A percentile compares a stretch with the other conserved stretches of the same genome.
These are phyloP conservation scores for Apiotrichum sp. DNA, from an alignment of 1,284 basidiomycete species.

Conservation along the genomic window DNA sequence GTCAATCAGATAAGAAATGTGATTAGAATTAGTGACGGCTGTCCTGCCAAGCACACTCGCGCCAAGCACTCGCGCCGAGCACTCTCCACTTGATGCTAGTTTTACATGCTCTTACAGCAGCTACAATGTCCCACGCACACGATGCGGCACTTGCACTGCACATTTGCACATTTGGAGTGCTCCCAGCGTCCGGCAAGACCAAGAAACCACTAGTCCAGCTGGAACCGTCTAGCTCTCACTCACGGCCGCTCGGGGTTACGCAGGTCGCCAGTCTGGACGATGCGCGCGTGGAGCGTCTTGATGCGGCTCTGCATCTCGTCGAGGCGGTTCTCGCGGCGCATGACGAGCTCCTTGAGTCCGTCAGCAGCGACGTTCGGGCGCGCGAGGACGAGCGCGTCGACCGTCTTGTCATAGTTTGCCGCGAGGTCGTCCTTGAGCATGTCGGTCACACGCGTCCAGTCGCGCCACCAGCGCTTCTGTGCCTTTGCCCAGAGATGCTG, in stretches of 20 bases:
- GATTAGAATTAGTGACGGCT: too few species aligned
- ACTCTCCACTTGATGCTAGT: neutral
- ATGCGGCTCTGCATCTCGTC: slow-evolving; percentile 50
- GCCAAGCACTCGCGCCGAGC: too few species aligned
- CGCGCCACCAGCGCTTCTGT: slow-evolving; percentile 64
- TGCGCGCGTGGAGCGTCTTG: neutral
- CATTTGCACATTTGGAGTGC: neutral
- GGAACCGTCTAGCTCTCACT: neutral
- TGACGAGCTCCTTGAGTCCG: slow-evolving; percentile 51
- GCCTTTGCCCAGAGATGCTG: slow-evolving; percentile 65
- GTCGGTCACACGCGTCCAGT: slow-evolving; percentile 62
- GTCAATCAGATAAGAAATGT: too few species aligned
- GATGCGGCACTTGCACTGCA: neutral
- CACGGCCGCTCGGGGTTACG: neutral
- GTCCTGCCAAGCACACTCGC: too few species aligned
- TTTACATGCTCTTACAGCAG: neutral
- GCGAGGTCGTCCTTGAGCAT: slow-evolving; percentile 67
- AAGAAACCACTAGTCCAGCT: too few species aligned
- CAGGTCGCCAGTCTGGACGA: neutral
- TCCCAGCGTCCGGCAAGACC: neutral
- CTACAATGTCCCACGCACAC: neutral
- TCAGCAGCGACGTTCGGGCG: slow-evolving; percentile 37
- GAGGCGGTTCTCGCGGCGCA: slow-evolving; percentile 49
- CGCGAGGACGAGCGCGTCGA: slow-evolving; percentile 36
- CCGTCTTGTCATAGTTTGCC: slow-evolving; percentile 51